Evolutionary conservation across 2,329 filamentous ascomycete genomes (phyloP).

Genomic region (Aspergillus flavus): DNA sequence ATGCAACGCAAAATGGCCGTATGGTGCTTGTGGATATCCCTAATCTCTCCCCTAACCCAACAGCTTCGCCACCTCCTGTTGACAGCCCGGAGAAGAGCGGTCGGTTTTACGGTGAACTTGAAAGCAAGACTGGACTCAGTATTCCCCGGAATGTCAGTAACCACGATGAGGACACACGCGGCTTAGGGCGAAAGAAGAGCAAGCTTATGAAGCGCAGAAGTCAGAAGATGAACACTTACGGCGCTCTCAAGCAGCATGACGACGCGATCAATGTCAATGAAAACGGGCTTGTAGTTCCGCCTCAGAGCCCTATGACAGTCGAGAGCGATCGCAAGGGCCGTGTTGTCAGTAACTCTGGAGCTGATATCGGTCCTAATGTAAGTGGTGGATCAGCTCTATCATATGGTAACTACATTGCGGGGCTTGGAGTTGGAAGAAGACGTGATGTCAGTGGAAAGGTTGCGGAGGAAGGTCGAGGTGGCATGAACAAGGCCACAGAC

Average conservation of each 20-base stretch:
- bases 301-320: constrained; percentile 14
- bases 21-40: constrained; percentile 36
- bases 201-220: constrained; percentile 37
- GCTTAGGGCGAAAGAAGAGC: constrained; percentile 28
- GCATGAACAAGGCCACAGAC: constrained; percentile 22
- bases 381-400: constrained; percentile 37
- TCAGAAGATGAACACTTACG: constrained; percentile 38
- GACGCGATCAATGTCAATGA: constrained; percentile 31
- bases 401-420: constrained; percentile 47
- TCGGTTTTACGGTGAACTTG: constrained; percentile 45
- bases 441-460: constrained; percentile 52
- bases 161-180: constrained; percentile 17
- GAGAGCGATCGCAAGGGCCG: constrained; percentile 46
- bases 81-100: constrained; percentile 36
- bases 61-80: constrained; percentile 27
- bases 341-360: constrained; percentile 47
- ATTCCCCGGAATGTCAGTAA: constrained; percentile 27
- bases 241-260: constrained; percentile 36
- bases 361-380: constrained; percentile 34
- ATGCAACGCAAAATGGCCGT: constrained; percentile 33
- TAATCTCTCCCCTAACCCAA: constrained; percentile 36
- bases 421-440: constrained; percentile 47
- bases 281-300: constrained; percentile 11
- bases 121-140: constrained; percentile 25
- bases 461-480: constrained; percentile 48